A percentile compares a stretch with the other conserved stretches of the same genome.
phyloP scores from a whole-genome alignment of 2,329 filamentous ascomycete genomes.

The Penicillium sp. region DNA sequence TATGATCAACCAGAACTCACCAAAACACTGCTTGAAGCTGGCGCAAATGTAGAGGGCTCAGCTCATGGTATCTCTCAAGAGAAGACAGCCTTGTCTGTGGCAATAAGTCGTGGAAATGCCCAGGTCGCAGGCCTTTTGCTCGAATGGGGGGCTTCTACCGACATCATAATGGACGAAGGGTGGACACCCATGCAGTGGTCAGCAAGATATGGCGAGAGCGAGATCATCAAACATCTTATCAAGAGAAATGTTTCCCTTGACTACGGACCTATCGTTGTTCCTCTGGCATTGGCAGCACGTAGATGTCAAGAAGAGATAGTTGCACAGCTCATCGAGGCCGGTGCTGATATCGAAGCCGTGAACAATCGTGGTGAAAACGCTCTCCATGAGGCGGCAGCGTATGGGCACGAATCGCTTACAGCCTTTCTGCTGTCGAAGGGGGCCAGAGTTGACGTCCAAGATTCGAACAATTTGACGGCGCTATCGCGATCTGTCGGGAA shows the following conservation, averaged over 20 bases:
- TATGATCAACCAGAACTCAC: background rate
- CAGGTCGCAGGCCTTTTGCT: background rate
- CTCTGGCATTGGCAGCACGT: constrained; percentile 2
- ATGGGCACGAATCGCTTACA: constrained; percentile 18
- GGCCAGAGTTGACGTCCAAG: constrained; percentile 16
- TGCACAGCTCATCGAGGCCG: constrained; percentile 23
- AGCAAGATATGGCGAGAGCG: background rate
- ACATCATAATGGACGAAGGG: background rate
- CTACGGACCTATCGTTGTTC: background rate
- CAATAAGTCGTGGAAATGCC: background rate
- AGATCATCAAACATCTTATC: constrained; percentile 3
- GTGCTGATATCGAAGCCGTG: constrained; percentile 27
- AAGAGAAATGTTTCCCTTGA: background rate
- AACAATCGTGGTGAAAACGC: constrained; percentile 27
- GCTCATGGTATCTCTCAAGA: background rate
- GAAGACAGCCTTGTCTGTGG: background rate
- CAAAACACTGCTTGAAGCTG: background rate
- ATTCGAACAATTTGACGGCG: background rate
- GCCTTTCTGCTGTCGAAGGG: constrained; percentile 27
- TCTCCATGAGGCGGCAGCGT: constrained; percentile 24
- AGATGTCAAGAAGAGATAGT: constrained; percentile 15
- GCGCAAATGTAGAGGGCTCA: background rate
- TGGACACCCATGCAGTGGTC: background rate
- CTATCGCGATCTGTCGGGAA: background rate
- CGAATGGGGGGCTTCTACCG: background rate